These are phyloP conservation scores for Trypanosoma conorhini DNA, from an alignment of 208 protist genomes.

Conservation along the genomic window DNA sequence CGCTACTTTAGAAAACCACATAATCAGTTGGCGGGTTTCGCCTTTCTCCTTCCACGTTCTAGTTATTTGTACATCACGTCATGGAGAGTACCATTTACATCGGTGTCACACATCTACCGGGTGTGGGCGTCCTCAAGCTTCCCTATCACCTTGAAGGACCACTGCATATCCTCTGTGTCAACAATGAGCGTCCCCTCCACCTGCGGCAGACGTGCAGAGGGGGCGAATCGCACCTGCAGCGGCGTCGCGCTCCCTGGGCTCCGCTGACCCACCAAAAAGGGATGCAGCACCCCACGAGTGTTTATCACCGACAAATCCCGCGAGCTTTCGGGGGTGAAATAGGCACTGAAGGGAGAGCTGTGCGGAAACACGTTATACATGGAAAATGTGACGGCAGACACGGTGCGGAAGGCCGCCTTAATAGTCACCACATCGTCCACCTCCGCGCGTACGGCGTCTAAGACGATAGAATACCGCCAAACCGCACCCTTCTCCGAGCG, in stretches of 20 bases:
- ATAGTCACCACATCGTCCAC: conserved; percentile 88
- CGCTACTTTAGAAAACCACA: neutral
- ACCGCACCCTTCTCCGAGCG: conserved; percentile 49
- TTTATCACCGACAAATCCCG: conserved; percentile 78
- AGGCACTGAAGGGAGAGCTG: conserved; percentile 79
- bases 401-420: conserved; percentile 51
- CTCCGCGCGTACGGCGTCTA: conserved; percentile 77
- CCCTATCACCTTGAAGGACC: conserved; percentile 85
- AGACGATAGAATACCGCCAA: conserved; percentile 80
- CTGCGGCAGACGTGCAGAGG: conserved; percentile 66
- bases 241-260: conserved; percentile 42
- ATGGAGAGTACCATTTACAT: conserved; percentile 2
- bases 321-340: conserved; percentile 87
- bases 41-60: neutral
- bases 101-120: neutral
- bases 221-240: conserved; percentile 56
- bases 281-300: conserved; percentile 70
- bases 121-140: conserved; percentile 37
- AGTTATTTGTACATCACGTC: neutral
- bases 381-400: conserved; percentile 66
- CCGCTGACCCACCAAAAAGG: conserved; percentile 62
- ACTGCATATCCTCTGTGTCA: conserved; percentile 94
- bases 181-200: conserved; percentile 84
- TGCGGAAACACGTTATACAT: conserved; percentile 90
- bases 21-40: neutral